phyloP scores from a whole-genome alignment of 306 rosid genomes.

The Vigna unguiculata region DNA sequence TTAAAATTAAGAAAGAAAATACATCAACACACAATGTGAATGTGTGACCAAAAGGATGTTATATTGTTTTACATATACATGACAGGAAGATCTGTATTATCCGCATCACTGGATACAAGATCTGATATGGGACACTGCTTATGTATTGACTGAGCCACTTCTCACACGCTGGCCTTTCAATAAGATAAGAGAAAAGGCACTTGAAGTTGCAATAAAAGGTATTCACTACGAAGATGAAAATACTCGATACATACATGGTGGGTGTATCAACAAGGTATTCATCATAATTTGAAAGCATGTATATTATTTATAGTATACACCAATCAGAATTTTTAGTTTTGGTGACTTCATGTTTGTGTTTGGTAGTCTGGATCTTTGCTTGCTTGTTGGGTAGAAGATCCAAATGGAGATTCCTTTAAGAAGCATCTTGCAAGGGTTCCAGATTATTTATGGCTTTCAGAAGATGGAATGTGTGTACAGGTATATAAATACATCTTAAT shows the following conservation, averaged over 20 bases:
- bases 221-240: not conserved
- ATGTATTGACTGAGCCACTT: not conserved
- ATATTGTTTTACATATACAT: no score
- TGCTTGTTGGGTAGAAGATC: not conserved
- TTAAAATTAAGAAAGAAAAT: no score
- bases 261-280: not conserved
- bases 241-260: not conserved
- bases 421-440: not conserved
- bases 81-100: not conserved
- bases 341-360: no score
- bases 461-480: not conserved
- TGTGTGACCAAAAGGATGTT: no score
- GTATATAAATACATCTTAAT: not conserved
- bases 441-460: not conserved
- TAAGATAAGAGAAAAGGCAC: not conserved
- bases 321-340: no score
- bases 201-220: not conserved
- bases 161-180: not conserved
- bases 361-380: not conserved
- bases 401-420: not conserved
- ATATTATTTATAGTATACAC: no score
- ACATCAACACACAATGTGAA: no score
- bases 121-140: not conserved
- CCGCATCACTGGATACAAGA: not conserved
- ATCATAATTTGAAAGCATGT: no score